Evolutionary conservation across 1,284 basidiomycete genomes (phyloP).

Genomic region (Boletus smithii): DNA sequence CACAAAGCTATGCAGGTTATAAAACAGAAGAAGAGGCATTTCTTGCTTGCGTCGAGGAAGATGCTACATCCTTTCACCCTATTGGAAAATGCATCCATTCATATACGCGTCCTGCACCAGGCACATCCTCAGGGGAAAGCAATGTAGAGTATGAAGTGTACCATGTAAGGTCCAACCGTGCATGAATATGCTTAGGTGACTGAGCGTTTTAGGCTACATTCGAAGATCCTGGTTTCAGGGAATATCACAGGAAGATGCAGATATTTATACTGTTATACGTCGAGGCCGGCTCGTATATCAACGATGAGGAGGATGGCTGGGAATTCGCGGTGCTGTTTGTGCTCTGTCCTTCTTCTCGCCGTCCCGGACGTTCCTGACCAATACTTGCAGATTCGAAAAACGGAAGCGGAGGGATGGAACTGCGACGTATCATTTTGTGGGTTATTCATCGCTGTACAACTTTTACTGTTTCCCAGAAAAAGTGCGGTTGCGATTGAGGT

Average conservation of each 20-base stretch:
- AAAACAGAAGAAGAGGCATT: conserved; percentile 66
- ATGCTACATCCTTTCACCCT: conserved; percentile 74
- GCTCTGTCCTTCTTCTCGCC: not conserved
- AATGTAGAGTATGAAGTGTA: conserved; percentile 79
- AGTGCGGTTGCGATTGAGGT: conserved; percentile 83
- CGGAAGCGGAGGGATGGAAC: conserved; percentile 57
- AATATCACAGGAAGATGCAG: conserved; percentile 94
- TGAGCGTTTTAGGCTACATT: conserved; percentile 63
- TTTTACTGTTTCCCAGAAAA: conserved; percentile 93
- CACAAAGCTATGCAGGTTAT: conserved; percentile 46
- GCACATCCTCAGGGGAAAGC: conserved; percentile 40
- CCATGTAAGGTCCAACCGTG: conserved; percentile 55
- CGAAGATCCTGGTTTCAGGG: conserved; percentile 85
- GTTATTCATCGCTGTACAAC: conserved; percentile 88
- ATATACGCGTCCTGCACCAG: conserved; percentile 59
- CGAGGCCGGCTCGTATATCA: conserved; percentile 92
- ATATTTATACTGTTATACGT: conserved; percentile 93
- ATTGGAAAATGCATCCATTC: conserved; percentile 72
- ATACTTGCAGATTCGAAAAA: conserved; percentile 69
- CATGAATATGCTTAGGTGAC: conserved; percentile 4
- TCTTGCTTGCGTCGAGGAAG: conserved; percentile 63
- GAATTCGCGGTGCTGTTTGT: conserved; percentile 81
- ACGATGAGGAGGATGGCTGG: conserved; percentile 86
- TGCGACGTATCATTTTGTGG: conserved; percentile 83
- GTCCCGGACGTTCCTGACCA: conserved; percentile 1